phyloP scores from a whole-genome alignment of 495 filamentous ascomycete species.

The Penicillium herquei region DNA sequence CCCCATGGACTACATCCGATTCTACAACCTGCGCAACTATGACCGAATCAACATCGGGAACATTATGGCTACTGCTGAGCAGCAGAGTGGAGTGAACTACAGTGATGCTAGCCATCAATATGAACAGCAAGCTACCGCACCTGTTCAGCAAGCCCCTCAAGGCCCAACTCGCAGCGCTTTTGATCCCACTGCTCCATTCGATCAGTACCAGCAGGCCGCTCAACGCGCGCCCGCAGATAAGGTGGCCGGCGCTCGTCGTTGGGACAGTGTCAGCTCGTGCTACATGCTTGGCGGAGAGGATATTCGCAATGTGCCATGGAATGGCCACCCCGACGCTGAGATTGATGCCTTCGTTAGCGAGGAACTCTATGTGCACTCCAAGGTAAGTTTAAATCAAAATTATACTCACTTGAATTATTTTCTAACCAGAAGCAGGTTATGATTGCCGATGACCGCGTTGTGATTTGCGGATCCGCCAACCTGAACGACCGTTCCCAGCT shows the following conservation, averaged over 20 bases:
- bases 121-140: constrained; percentile 35
- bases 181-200: constrained; percentile 44
- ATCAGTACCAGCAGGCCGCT: constrained; percentile 69
- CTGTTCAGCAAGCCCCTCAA: constrained; percentile 33
- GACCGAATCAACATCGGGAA: constrained; percentile 80
- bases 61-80: constrained; percentile 62
- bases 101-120: constrained; percentile 65
- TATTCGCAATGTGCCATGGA: constrained; percentile 78
- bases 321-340: constrained; percentile 64
- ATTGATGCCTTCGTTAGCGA: constrained; percentile 89
- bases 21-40: constrained; percentile 93
- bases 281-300: constrained; percentile 82
- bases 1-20: constrained; percentile 79
- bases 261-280: constrained; percentile 77
- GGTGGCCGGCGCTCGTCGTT: constrained; percentile 43
- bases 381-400: constrained; percentile 43
- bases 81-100: constrained; percentile 69
- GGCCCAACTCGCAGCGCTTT: constrained; percentile 37
- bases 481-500: constrained; percentile 93
- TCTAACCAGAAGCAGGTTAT: constrained; percentile 53
- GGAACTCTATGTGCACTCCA: constrained; percentile 91
- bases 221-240: constrained; percentile 35
- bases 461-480: constrained; percentile 91
- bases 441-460: constrained; percentile 86
- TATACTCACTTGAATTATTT: neutral